Conservation (phyloP, 2,329 filamentous ascomycete species). For the Colletotrichum cordylinicola region DNA sequence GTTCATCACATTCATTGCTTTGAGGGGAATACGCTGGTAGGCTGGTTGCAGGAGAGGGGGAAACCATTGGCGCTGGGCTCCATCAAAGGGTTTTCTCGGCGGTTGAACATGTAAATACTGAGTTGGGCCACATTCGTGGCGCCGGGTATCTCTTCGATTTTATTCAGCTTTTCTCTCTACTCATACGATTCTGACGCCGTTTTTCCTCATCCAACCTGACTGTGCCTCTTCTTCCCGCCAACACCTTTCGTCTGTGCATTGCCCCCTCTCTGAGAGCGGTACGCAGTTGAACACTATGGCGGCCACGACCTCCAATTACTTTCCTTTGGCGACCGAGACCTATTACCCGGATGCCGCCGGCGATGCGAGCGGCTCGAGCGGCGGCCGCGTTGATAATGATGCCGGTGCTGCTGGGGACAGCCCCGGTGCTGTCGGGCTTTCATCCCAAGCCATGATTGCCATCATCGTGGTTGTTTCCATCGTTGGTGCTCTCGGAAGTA, state of each 20-base stretch:
- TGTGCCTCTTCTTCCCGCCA: not conserved
- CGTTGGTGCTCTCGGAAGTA: slow-evolving; percentile 74
- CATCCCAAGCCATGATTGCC: slow-evolving; percentile 72
- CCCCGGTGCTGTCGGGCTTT: slow-evolving; percentile 66
- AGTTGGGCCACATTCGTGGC: slow-evolving; percentile 23
- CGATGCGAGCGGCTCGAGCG: slow-evolving; percentile 38
- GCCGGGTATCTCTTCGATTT: slow-evolving; percentile 24
- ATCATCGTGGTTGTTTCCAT: slow-evolving; percentile 75
- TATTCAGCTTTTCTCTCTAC: slow-evolving; percentile 15
- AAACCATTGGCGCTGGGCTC: not conserved
- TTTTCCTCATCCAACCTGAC: not conserved
- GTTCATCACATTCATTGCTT: not conserved
- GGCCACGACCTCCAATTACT: slow-evolving; percentile 39
- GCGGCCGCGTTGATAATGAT: slow-evolving; percentile 52
- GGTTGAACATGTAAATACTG: slow-evolving; percentile 19
- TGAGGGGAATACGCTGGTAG: not conserved
- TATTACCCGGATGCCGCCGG: slow-evolving; percentile 38
- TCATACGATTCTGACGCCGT: slow-evolving; percentile 20
- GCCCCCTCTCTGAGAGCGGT: slow-evolving; percentile 1
- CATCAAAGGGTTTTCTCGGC: not conserved
- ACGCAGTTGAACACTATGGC: slow-evolving; percentile 38
- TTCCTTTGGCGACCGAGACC: slow-evolving; percentile 49
- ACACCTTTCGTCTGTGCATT: not conserved
- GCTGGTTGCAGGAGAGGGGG: not conserved
- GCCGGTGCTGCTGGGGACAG: slow-evolving; percentile 71